phyloP scores from a whole-genome alignment of 352 stramenopile genomes.

The Phytopythium sindhum region DNA sequence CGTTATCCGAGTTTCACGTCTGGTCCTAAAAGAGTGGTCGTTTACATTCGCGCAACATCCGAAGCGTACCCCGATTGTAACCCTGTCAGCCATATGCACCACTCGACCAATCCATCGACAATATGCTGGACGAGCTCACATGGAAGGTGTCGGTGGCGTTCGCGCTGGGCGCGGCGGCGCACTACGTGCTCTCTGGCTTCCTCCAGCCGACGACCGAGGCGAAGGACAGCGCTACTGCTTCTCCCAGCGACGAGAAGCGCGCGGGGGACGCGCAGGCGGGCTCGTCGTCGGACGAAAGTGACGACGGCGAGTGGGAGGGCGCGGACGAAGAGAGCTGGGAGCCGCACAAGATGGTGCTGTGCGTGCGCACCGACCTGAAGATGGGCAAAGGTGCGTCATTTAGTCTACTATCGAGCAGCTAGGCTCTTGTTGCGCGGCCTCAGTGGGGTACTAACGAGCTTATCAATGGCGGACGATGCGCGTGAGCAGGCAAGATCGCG shows the following conservation, averaged over 20 bases:
- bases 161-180: slow-evolving; percentile 60
- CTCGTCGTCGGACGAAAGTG: slow-evolving; percentile 32
- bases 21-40: no score
- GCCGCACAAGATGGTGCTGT: slow-evolving; percentile 94
- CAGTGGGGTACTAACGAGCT: background rate
- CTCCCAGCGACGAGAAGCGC: background rate
- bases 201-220: slow-evolving; percentile 9
- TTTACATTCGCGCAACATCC: background rate
- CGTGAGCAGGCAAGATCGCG: slow-evolving; percentile 66
- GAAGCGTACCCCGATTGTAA: background rate
- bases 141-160: slow-evolving; percentile 83
- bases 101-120: background rate
- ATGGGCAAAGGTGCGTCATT: slow-evolving; percentile 94
- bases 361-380: slow-evolving; percentile 92
- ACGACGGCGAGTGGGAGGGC: slow-evolving; percentile 64
- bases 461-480: background rate
- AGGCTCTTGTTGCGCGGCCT: background rate
- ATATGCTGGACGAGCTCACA: slow-evolving; percentile 50
- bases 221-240: background rate
- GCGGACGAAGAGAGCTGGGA: slow-evolving; percentile 52
- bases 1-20: no score
- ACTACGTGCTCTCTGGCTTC: slow-evolving; percentile 51
- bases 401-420: slow-evolving; percentile 41
- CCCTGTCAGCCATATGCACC: background rate
- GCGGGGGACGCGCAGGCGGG: background rate